Conservation (phyloP, 148 eudicot species). For the Chenopodium suecicum region DNA sequence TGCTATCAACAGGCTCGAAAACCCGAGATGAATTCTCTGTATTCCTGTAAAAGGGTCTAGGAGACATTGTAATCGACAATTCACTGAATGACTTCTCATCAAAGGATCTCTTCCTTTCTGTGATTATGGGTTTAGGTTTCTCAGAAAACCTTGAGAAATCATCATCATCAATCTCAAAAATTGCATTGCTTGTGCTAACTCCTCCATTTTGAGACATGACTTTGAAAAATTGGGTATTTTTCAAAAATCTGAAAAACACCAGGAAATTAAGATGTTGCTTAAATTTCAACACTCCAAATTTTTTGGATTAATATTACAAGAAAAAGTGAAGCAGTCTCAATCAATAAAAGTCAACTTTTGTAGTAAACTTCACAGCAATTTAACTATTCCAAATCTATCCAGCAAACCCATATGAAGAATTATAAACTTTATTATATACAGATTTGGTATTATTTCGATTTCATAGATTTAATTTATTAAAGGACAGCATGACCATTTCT, state of each 20-base stretch:
- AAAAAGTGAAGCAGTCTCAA: constrained; percentile 6
- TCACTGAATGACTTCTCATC: constrained; percentile 80
- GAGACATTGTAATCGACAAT: constrained; percentile 59
- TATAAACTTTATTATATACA: neutral
- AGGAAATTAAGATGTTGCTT: neutral
- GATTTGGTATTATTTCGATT: neutral
- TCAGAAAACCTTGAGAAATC: constrained; percentile 58
- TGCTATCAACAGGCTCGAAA: constrained; percentile 51
- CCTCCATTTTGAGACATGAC: constrained; percentile 35
- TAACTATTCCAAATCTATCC: constrained; percentile 4
- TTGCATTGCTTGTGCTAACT: constrained; percentile 32
- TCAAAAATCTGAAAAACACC: neutral
- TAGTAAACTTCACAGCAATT: constrained; percentile 3
- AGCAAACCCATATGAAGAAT: neutral
- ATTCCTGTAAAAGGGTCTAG: constrained; percentile 50
- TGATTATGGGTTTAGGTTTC: constrained; percentile 48
- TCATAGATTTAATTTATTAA: neutral
- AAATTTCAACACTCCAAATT: constrained; percentile 10
- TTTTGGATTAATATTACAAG: neutral
- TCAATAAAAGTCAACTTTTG: constrained; percentile 24
- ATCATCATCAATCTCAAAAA: constrained; percentile 61
- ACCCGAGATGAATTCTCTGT: constrained; percentile 54
- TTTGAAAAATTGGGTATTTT: neutral
- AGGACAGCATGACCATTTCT: neutral
- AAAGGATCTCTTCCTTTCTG: constrained; percentile 73